Base-by-base conservation (phyloP, 2,329 filamentous ascomycete genomes). In the Pseudogymnoascus sp. region DNA sequence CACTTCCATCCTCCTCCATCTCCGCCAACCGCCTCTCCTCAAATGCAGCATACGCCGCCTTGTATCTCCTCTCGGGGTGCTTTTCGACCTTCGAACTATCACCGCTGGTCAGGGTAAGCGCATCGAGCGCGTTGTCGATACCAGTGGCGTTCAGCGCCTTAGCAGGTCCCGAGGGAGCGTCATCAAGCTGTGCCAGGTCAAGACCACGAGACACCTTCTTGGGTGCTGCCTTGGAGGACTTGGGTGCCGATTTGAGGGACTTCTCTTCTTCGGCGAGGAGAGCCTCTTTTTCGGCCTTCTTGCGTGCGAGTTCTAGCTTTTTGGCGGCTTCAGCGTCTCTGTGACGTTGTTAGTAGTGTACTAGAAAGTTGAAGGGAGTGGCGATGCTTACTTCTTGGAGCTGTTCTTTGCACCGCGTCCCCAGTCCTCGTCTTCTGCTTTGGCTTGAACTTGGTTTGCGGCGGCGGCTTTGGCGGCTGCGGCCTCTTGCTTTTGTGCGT, bases 71-170 rank as follows among this genome's bases (percentile, higher is more conserved):
- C 80, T 97, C 92, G 0, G 95, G 93, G 74, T 97, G 93, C 62
- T 87, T 83, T 73, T 99, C 95, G 64, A 99, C 76, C 79, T 95
- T 91, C 64, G 83, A 77, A 60, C 83, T 81, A n/a, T 79, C 75
- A 42, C 79, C 76, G 25, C 76, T 77, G 14, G 82, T 81, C 61
- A 97, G 76, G 2, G 85, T 86, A 28, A 97, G 84, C 2, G 92
- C 92, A 71, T 97, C 93, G 60, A 97, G 84, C 0, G 92, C 92
- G 71, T 97, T 93, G 75, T 97, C 93, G 75, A 99, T 96, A 71
- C 92, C 92, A 0, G 89, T 83, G 3, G 92, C 93, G 74, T 89
- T 93, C 70, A 97, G 82, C 0, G 89, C 77, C 0, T 81, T 69
- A 12, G 79, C 77, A 67, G 81, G 81, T 65, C 69, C 70, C 61